Conservation (phyloP, 2,329 filamentous ascomycete genomes). For the Davidsoniella australis region DNA sequence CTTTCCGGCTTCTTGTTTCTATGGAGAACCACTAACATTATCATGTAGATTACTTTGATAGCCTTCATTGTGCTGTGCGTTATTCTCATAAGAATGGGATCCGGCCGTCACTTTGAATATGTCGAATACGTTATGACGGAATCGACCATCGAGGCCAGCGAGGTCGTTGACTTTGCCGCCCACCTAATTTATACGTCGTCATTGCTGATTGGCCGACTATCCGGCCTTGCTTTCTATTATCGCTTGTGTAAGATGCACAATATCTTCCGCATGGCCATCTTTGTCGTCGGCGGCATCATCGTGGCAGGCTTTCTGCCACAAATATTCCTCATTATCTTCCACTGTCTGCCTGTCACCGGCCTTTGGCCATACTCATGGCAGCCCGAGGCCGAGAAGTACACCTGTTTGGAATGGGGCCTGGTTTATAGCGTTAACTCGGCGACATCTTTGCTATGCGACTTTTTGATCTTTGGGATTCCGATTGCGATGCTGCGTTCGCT, state of each 20-base stretch:
- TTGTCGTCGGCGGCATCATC: constrained; percentile 21
- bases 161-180: constrained; percentile 31
- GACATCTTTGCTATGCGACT: constrained; percentile 31
- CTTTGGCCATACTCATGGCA: constrained; percentile 35
- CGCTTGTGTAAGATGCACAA: constrained; percentile 26
- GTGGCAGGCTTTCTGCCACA: constrained; percentile 29
- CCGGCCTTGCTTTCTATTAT: constrained; percentile 34
- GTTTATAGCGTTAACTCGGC: constrained; percentile 34
- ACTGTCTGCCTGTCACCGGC: constrained; percentile 32
- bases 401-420: constrained; percentile 31
- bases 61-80: constrained; percentile 27
- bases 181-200: constrained; percentile 35
- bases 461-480: constrained; percentile 33
- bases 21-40: constrained; percentile 1
- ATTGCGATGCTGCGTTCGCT: constrained; percentile 29
- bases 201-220: constrained; percentile 31
- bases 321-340: constrained; percentile 32
- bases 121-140: constrained; percentile 30
- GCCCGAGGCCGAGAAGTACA: constrained; percentile 22
- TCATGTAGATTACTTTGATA: constrained; percentile 21
- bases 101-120: constrained; percentile 28
- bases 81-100: constrained; percentile 29
- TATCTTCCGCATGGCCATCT: constrained; percentile 22
- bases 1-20: neutral
- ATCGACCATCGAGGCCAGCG: constrained; percentile 24